phyloP scores from a whole-genome alignment of 2,329 filamentous ascomycete species.

The Ophiocordyceps sinensis region DNA sequence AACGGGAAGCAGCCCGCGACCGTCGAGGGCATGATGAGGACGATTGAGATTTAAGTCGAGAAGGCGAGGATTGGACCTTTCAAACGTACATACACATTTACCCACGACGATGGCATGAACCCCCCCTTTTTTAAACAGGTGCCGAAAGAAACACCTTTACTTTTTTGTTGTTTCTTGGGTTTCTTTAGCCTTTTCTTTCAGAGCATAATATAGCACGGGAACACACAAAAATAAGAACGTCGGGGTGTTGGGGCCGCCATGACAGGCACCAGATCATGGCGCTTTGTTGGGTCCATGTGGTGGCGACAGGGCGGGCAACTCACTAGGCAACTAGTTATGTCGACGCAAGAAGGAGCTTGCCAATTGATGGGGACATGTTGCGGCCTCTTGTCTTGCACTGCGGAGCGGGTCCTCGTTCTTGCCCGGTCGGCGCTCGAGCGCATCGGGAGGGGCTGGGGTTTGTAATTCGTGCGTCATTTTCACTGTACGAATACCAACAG shows the following conservation, averaged over 20 bases:
- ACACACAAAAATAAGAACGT: not conserved
- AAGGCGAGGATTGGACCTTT: not conserved
- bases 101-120: conserved; percentile 14
- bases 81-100: conserved; percentile 1
- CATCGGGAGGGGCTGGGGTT: not conserved
- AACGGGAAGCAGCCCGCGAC: conserved; percentile 30
- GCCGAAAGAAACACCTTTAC: not conserved
- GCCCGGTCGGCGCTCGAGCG: not conserved
- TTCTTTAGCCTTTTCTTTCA: not conserved
- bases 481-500: not conserved
- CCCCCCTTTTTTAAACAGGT: not conserved
- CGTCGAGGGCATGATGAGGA: conserved; percentile 41
- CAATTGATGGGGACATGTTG: not conserved
- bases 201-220: not conserved
- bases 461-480: not conserved
- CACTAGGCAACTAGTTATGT: too few relatives aligned
- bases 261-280: not conserved
- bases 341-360: not conserved
- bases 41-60: conserved; percentile 38
- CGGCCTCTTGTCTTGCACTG: not conserved
- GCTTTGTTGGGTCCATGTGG: too few relatives aligned
- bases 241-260: not conserved
- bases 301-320: too few relatives aligned
- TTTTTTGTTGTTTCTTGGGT: not conserved
- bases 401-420: not conserved